phyloP scores from a whole-genome alignment of 257 asterid species.

The Salvia rosmarinus region DNA sequence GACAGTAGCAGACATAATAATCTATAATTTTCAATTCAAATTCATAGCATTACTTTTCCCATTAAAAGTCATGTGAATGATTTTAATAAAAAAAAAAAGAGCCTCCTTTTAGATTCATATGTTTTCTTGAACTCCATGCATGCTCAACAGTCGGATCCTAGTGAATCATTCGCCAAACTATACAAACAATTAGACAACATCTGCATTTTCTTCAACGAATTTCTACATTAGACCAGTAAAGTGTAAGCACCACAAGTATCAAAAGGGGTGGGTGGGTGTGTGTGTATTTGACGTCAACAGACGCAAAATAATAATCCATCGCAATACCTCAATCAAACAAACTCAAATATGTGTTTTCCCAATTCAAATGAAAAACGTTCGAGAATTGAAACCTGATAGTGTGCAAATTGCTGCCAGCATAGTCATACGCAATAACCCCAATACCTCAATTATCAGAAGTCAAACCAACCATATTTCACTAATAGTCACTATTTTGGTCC shows the following conservation, averaged over 20 bases:
- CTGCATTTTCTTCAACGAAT: neutral
- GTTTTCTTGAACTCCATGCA: constrained; percentile 13
- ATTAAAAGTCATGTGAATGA: neutral
- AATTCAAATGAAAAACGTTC: constrained; percentile 7
- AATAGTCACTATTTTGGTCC: constrained; percentile 7
- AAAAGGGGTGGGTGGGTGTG: neutral
- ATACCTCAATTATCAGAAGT: constrained; percentile 15
- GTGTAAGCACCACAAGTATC: neutral
- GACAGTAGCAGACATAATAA: constrained; percentile 6
- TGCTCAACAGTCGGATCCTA: too few relatives aligned
- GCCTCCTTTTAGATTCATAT: neutral
- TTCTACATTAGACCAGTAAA: constrained; percentile 1
- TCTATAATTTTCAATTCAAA: constrained; percentile 10
- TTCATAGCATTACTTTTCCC: constrained; percentile 9
- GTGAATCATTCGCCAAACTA: too few relatives aligned
- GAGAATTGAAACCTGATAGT: neutral
- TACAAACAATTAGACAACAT: constrained; percentile 17
- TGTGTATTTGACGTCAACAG: neutral
- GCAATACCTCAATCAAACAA: neutral
- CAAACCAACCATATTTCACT: constrained; percentile 1
- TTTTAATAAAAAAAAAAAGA: neutral
- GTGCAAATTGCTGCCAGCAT: constrained; percentile 7
- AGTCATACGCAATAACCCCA: constrained; percentile 19
- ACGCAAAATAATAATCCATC: neutral
- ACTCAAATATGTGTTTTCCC: neutral